phyloP scores from a whole-genome alignment of 2,329 filamentous ascomycete species.

The Cordyceps tenuipes region DNA sequence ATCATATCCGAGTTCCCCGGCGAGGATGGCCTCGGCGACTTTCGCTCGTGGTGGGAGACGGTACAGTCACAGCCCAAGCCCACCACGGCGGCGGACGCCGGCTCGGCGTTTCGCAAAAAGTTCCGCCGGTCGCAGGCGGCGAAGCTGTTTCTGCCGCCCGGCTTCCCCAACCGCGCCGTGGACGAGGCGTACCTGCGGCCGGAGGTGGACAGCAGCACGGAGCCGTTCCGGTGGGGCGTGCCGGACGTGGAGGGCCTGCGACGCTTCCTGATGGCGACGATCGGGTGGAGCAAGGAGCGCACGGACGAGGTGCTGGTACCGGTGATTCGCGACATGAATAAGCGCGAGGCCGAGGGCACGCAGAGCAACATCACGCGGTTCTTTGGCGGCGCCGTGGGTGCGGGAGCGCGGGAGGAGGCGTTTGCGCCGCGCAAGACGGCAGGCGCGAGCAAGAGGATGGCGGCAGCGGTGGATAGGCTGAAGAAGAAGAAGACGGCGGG shows the following conservation, averaged over 20 bases:
- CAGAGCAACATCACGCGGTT: slow-evolving; percentile 94
- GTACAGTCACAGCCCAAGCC: slow-evolving; percentile 60
- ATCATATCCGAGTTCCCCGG: slow-evolving; percentile 82
- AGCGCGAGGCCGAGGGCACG: slow-evolving; percentile 77
- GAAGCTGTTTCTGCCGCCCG: slow-evolving; percentile 76
- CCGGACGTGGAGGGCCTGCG: slow-evolving; percentile 83
- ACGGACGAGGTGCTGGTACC: slow-evolving; percentile 95
- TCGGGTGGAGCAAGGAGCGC: slow-evolving; percentile 85
- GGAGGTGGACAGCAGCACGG: slow-evolving; percentile 71
- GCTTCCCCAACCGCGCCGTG: slow-evolving; percentile 72
- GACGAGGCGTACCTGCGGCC: slow-evolving; percentile 77
- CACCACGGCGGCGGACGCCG: slow-evolving; percentile 50
- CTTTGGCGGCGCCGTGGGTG: slow-evolving; percentile 68
- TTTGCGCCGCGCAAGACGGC: slow-evolving; percentile 62
- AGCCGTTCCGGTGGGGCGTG: slow-evolving; percentile 89
- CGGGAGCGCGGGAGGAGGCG: slow-evolving; percentile 48
- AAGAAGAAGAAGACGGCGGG: slow-evolving; percentile 31
- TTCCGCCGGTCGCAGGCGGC: slow-evolving; percentile 72
- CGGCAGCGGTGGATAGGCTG: slow-evolving; percentile 61
- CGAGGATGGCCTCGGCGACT: slow-evolving; percentile 54
- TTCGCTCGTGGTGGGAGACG: slow-evolving; percentile 79
- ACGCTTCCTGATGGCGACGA: slow-evolving; percentile 78
- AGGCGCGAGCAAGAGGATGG: slow-evolving; percentile 65
- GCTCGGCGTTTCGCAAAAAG: slow-evolving; percentile 67
- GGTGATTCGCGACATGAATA: slow-evolving; percentile 93